Conservation (phyloP, 257 asterid genomes). For the Plectranthus barbatus region DNA sequence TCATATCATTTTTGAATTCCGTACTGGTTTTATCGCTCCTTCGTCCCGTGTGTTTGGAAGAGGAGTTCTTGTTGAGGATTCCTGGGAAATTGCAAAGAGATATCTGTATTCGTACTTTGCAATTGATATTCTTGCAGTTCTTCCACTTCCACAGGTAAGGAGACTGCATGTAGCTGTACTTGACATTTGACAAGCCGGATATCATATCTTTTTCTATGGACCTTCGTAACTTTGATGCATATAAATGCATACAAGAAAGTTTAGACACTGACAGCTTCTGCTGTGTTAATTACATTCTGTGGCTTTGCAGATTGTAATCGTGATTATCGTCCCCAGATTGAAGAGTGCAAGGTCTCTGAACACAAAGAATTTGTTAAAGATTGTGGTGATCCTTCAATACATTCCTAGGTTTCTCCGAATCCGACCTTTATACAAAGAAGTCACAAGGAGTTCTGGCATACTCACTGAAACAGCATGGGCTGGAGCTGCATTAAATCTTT, state of each 20-base stretch:
- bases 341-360: conserved; percentile 62
- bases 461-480: conserved; percentile 98
- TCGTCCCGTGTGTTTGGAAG: conserved; percentile 86
- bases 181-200: neutral
- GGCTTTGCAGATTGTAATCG: conserved; percentile 47
- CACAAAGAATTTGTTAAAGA: conserved; percentile 64
- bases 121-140: conserved; percentile 81
- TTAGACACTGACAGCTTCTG: neutral
- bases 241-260: neutral
- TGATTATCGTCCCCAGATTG: conserved; percentile 50
- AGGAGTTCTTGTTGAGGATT: conserved; percentile 76
- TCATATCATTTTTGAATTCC: conserved; percentile 76
- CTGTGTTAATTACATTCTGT: neutral
- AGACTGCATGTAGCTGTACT: neutral
- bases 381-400: conserved; percentile 66
- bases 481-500: conserved; percentile 83
- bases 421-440: conserved; percentile 68
- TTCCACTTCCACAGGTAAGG: conserved; percentile 85
- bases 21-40: conserved; percentile 80
- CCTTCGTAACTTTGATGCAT: neutral
- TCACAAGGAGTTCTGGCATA: conserved; percentile 82
- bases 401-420: conserved; percentile 72
- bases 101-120: conserved; percentile 64
- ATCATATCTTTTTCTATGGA: neutral
- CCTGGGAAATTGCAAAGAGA: conserved; percentile 76